Conservation (phyloP, 1,139 yeast species). For the Pichia sp. region DNA sequence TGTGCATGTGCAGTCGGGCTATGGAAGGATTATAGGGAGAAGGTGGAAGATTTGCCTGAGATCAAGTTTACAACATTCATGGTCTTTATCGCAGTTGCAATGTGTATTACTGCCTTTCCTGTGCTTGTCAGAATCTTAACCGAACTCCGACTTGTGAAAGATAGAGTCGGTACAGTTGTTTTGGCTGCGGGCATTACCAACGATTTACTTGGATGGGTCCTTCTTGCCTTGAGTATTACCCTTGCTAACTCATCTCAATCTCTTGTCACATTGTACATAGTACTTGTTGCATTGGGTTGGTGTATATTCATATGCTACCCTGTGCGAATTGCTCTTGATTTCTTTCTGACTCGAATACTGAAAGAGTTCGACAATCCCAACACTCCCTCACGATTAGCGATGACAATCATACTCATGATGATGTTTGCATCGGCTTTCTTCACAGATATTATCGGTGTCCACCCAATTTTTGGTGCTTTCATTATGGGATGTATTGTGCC, state of each 20-base stretch:
- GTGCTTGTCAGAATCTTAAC: slow-evolving; percentile 73
- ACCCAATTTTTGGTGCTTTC: slow-evolving; percentile 68
- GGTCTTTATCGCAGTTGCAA: slow-evolving; percentile 74
- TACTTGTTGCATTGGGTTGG: slow-evolving; percentile 63
- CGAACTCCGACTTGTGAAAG: slow-evolving; percentile 61
- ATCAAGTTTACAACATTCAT: slow-evolving; percentile 63
- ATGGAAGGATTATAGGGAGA: slow-evolving; percentile 44
- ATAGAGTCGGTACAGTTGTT: slow-evolving; percentile 71
- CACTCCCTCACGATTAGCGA: slow-evolving; percentile 61
- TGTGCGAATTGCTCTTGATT: slow-evolving; percentile 41
- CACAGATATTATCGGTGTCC: slow-evolving; percentile 73
- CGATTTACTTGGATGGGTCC: slow-evolving; percentile 77
- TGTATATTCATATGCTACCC: slow-evolving; percentile 51
- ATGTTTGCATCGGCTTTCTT: slow-evolving; percentile 65
- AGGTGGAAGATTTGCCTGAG: slow-evolving; percentile 26
- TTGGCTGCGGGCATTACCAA: slow-evolving; percentile 76
- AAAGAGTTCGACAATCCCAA: slow-evolving; percentile 43
- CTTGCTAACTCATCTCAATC: slow-evolving; percentile 62
- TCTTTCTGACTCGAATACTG: slow-evolving; percentile 29
- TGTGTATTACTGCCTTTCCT: slow-evolving; percentile 80
- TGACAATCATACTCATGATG: slow-evolving; percentile 41
- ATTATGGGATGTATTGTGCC: slow-evolving; percentile 74
- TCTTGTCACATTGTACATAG: slow-evolving; percentile 59
- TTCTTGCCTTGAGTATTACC: slow-evolving; percentile 68
- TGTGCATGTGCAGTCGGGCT: slow-evolving; percentile 63